Evolutionary conservation across 2,329 filamentous ascomycete genomes (phyloP).

Genomic region (Anthostomella pinea): DNA sequence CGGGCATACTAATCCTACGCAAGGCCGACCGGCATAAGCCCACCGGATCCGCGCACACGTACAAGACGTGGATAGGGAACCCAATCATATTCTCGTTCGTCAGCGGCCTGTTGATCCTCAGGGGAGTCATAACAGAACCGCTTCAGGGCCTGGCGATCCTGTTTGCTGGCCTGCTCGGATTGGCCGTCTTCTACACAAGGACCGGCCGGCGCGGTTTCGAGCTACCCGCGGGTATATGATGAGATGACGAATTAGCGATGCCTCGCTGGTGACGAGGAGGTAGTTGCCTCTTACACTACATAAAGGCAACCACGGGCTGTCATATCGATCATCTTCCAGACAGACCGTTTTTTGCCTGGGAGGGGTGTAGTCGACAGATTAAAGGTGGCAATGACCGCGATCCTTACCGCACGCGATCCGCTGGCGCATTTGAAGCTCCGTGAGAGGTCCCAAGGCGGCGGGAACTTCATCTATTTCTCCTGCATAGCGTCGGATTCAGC

Average conservation of each 20-base stretch:
- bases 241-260: slow-evolving; percentile 11
- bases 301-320: slow-evolving; percentile 5
- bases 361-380: too few species aligned
- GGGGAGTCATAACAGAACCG: slow-evolving; percentile 27
- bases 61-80: slow-evolving; percentile 25
- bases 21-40: slow-evolving; percentile 14
- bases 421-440: slow-evolving; percentile 14
- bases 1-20: slow-evolving; percentile 26
- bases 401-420: slow-evolving; percentile 12
- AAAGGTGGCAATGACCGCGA: slow-evolving; percentile 16
- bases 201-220: slow-evolving; percentile 22
- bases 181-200: slow-evolving; percentile 24
- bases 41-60: slow-evolving; percentile 13
- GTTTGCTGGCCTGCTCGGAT: slow-evolving; percentile 25
- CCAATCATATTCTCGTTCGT: slow-evolving; percentile 26
- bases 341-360: too few species aligned
- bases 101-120: slow-evolving; percentile 26
- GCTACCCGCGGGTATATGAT: slow-evolving; percentile 17
- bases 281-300: slow-evolving; percentile 1
- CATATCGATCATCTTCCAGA: too few species aligned
- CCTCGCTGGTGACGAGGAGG: slow-evolving; percentile 11
- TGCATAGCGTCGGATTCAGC: slow-evolving; percentile 22
- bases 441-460: slow-evolving; percentile 22
- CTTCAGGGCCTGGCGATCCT: slow-evolving; percentile 29
- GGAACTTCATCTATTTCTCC: slow-evolving; percentile 18